Conservation (phyloP, 495 filamentous ascomycete genomes). For the Podospora pseudocomata region DNA sequence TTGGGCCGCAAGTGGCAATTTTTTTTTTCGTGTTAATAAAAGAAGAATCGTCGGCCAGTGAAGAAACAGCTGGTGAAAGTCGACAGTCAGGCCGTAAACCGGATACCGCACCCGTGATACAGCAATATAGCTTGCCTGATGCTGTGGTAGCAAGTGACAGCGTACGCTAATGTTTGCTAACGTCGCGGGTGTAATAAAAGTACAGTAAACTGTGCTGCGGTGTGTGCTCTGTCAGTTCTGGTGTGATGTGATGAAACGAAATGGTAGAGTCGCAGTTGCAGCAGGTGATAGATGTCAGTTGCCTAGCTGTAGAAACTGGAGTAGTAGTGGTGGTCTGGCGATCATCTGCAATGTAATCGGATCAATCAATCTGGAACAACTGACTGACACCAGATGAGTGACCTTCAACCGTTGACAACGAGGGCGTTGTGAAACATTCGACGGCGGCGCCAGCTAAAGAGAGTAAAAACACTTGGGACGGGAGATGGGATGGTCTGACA, state of each 20-base stretch:
- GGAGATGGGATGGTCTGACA: no score
- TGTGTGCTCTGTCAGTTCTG: no score
- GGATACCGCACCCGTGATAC: neutral
- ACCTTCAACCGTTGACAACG: neutral
- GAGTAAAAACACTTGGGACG: neutral
- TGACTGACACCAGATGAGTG: neutral
- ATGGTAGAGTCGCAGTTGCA: no score
- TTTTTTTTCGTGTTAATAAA: neutral
- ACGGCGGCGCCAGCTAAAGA: neutral
- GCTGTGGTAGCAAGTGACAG: neutral
- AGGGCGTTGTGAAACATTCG: neutral
- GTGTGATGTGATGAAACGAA: neutral
- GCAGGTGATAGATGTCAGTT: no score
- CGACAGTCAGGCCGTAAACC: neutral
- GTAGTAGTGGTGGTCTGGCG: no score
- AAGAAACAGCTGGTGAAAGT: neutral
- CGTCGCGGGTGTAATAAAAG: no score
- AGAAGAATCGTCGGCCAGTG: neutral
- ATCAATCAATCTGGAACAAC: neutral
- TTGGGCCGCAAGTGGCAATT: neutral
- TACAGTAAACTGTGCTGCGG: neutral
- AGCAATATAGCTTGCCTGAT: neutral
- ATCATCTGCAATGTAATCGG: neutral
- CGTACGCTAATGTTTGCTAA: neutral
- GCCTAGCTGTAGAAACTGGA: no score